Evolutionary conservation across 495 filamentous ascomycete genomes (phyloP).

Genomic region (Podospora comata): DNA sequence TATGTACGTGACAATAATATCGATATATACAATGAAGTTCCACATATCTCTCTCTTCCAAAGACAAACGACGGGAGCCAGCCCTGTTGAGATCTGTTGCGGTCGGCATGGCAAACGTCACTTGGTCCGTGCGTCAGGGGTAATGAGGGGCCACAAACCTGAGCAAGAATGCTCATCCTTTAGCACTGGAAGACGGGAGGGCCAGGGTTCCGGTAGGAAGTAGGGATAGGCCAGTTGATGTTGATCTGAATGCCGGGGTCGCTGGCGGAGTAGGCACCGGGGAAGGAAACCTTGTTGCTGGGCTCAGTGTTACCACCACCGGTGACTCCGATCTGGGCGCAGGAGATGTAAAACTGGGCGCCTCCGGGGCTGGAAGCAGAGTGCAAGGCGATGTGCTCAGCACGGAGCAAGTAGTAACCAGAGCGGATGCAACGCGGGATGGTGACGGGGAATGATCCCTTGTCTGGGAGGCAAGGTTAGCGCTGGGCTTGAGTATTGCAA

Average conservation of each 20-base stretch:
- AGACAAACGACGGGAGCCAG: not conserved
- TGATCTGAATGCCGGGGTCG: slow-evolving; percentile 44
- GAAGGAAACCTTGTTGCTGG: slow-evolving; percentile 36
- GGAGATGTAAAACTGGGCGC: slow-evolving; percentile 52
- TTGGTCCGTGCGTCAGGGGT: not conserved
- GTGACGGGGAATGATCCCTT: slow-evolving; percentile 35
- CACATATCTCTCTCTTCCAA: not conserved
- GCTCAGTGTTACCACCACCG: slow-evolving; percentile 40
- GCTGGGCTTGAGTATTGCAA: not conserved
- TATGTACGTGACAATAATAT: not conserved
- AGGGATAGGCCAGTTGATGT: slow-evolving; percentile 44
- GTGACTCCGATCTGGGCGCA: slow-evolving; percentile 42
- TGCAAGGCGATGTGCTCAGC: slow-evolving; percentile 58
- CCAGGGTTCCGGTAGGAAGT: slow-evolving; percentile 47
- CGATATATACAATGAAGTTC: not conserved
- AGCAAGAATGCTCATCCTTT: not conserved
- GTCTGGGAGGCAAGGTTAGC: slow-evolving; percentile 21
- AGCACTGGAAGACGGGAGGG: slow-evolving; percentile 37
- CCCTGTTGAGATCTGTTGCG: too few relatives aligned
- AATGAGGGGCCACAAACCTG: not conserved
- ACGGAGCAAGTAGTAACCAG: slow-evolving; percentile 57
- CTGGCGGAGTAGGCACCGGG: slow-evolving; percentile 41
- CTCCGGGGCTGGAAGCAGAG: slow-evolving; percentile 39
- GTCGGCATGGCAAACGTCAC: not conserved
- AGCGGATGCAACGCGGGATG: slow-evolving; percentile 47